Evolutionary conservation across 2,329 filamentous ascomycete species (phyloP).

Genomic region (Chalara sp.): DNA sequence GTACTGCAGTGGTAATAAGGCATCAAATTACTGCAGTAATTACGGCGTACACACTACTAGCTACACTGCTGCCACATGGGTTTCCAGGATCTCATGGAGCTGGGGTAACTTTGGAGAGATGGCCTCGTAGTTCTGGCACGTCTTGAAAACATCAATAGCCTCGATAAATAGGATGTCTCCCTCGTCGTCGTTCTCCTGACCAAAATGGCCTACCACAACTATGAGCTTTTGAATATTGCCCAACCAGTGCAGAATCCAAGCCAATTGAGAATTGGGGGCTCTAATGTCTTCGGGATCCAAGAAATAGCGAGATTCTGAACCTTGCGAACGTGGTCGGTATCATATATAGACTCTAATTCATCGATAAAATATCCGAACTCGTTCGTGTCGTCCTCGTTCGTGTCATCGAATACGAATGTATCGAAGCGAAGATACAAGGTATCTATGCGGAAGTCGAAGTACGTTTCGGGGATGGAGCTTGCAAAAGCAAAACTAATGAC

Average conservation of each 20-base stretch:
- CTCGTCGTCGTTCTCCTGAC: neutral
- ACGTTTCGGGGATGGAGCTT: neutral
- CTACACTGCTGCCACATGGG: too few relatives aligned
- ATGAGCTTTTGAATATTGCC: neutral
- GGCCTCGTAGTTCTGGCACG: neutral
- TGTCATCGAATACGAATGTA: neutral
- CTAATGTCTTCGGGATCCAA: neutral
- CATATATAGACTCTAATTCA: neutral
- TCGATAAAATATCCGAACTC: neutral
- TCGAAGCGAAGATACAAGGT: neutral
- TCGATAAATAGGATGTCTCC: neutral
- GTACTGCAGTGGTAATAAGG: too few relatives aligned
- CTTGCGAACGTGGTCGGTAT: neutral
- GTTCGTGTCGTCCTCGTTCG: neutral
- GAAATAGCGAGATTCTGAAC: neutral
- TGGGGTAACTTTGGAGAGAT: neutral
- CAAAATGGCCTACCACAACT: neutral
- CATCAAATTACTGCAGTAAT: too few relatives aligned
- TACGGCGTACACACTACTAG: too few relatives aligned
- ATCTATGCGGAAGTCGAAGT: neutral
- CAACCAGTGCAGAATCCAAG: neutral
- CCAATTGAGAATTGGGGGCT: neutral
- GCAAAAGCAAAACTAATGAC: slow-evolving; percentile 1
- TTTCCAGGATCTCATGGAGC: neutral
- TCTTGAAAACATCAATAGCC: neutral